Base-by-base conservation (phyloP, 352 stramenopile species). In the Thalassiosira hispida region DNA sequence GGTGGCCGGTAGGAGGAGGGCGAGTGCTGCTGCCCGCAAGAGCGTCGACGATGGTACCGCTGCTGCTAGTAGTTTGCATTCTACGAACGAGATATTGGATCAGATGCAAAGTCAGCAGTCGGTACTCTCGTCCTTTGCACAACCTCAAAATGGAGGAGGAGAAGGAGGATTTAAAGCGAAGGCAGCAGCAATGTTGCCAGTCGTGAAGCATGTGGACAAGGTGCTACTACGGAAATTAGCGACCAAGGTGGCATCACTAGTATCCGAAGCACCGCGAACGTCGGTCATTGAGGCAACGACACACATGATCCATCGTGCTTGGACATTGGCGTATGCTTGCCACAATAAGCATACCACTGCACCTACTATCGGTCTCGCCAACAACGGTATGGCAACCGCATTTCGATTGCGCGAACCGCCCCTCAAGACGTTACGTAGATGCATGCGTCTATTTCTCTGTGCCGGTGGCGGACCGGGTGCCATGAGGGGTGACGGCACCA, bases 31-130 rank as follows among this genome's bases (percentile, higher is more conserved):
- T 69, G 27, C 14, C 40, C 18, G 29, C 29, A 42, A 68, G n/a
- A 64, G n/a, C 55, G n/a, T 3, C 20, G 70, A 51, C n/a, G 33
- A 35, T 9, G 18, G 6, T 20, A n/a, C 12, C 35, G 57, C 2
- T 31, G 56, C 11, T 22, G 29, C 7, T 9, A 20, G 11, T 25
- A 63, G 22, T 11, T 3, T 27, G 11, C 6, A 74, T 62, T 42
- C 67, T n/a, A 51, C 4, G 47, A 76, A 79, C 25, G 56, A 89
- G 44, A 86, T 93, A 56, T 81, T 86, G 73, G 83, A 81, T 70
- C 88, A 93, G 73, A 93, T 93, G 86, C 76, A 80, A 53, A 77
- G 81, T 51, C 88, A 93, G 72, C 51, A 87, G 67, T 84, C 85
- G 9, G 73, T 93, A 16, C 67, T 73, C 16, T 81, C 64, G 44